phyloP scores from a whole-genome alignment of 2,329 filamentous ascomycete genomes.

The Chaetomium sp. region DNA sequence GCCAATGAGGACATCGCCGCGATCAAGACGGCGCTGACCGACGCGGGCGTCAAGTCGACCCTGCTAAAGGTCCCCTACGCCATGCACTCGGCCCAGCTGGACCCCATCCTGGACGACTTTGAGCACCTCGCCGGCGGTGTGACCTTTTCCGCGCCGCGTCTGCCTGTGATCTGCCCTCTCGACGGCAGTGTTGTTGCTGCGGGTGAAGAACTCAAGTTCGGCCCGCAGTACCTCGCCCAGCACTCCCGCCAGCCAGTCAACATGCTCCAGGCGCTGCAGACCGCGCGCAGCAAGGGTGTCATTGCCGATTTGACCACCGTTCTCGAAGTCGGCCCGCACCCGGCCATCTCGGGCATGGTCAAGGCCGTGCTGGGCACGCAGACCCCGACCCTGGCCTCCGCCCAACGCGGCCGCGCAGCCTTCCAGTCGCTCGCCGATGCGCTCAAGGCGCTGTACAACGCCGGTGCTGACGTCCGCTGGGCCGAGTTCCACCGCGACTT shows the following conservation, averaged over 20 bases:
- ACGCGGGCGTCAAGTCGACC: constrained; percentile 35
- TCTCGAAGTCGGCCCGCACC: constrained; percentile 9
- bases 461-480: constrained; percentile 61
- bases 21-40: constrained; percentile 33
- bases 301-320: background rate
- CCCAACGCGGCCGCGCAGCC: background rate
- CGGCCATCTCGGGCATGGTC: constrained; percentile 1
- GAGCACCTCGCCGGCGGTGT: constrained; percentile 38
- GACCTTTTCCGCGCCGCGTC: constrained; percentile 37
- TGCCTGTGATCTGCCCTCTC: constrained; percentile 67
- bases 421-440: background rate
- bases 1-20: constrained; percentile 34
- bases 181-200: constrained; percentile 53
- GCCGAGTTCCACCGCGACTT: constrained; percentile 58
- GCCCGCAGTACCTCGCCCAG: constrained; percentile 55
- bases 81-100: constrained; percentile 47
- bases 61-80: constrained; percentile 44
- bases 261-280: background rate
- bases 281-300: background rate
- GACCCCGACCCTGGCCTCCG: background rate
- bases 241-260: constrained; percentile 33
- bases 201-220: constrained; percentile 45
- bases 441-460: constrained; percentile 41
- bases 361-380: background rate
- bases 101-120: constrained; percentile 50